phyloP scores from a whole-genome alignment of 108 stramenopile genomes.

The Licmophora abbreviata region DNA sequence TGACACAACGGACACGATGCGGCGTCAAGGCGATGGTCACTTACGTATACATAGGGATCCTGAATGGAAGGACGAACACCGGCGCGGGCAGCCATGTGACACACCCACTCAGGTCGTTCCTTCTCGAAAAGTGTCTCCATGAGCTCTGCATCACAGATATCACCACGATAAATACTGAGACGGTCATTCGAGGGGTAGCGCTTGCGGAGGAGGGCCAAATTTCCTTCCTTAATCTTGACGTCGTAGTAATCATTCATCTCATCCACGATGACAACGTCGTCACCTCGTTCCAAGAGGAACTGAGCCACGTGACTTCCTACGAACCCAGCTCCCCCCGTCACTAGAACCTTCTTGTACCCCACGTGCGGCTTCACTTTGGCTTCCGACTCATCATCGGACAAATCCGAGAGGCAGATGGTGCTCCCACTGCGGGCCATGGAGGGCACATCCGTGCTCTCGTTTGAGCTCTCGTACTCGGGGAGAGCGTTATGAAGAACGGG shows the following conservation, averaged over 20 bases:
- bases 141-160: conserved; percentile 88
- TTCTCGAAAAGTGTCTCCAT: conserved; percentile 75
- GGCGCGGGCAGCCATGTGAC: conserved; percentile 96
- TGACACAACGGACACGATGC: too few relatives aligned
- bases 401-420: not conserved
- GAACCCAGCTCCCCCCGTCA: conserved; percentile 98
- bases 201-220: conserved; percentile 52
- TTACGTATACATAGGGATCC: conserved; percentile 96
- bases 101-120: conserved; percentile 79
- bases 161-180: conserved; percentile 73
- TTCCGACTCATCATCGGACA: conserved; percentile 1
- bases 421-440: not conserved
- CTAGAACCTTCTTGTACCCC: conserved; percentile 87
- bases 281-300: conserved; percentile 79
- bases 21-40: too few relatives aligned
- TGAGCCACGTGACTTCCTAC: conserved; percentile 86
- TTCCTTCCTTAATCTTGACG: conserved; percentile 82
- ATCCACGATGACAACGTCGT: conserved; percentile 93
- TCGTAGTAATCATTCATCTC: conserved; percentile 99
- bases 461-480: too few relatives aligned
- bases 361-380: conserved; percentile 46
- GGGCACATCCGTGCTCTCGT: too few relatives aligned
- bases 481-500: too few relatives aligned
- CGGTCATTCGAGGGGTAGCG: conserved; percentile 30
- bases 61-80: conserved; percentile 90